phyloP scores from a whole-genome alignment of 2,329 filamentous ascomycete species.

The Mycocentrospora acerina region DNA sequence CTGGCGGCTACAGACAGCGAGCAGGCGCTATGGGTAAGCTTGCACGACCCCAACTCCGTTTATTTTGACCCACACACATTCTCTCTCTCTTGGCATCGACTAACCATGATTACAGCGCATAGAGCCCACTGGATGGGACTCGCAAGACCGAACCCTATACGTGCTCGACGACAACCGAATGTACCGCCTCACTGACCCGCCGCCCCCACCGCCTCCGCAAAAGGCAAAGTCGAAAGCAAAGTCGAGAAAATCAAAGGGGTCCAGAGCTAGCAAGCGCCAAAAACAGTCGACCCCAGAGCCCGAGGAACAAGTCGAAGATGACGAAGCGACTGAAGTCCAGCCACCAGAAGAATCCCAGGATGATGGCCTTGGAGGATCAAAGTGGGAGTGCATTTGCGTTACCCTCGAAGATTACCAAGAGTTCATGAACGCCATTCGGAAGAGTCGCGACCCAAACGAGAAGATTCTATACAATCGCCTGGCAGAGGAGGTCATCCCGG shows the following conservation, averaged over 20 bases:
- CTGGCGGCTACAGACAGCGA: slow-evolving; percentile 83
- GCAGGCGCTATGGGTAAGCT: slow-evolving; percentile 77
- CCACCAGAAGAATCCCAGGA: slow-evolving; percentile 44
- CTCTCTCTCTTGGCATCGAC: slow-evolving; percentile 5
- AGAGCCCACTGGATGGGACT: slow-evolving; percentile 85
- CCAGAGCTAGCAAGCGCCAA: slow-evolving; percentile 71
- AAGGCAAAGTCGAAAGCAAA: slow-evolving; percentile 56
- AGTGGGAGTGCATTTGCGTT: slow-evolving; percentile 89
- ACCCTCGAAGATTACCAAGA: slow-evolving; percentile 73
- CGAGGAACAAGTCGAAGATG: slow-evolving; percentile 46
- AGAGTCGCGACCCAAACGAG: slow-evolving; percentile 81
- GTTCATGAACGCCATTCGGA: slow-evolving; percentile 71
- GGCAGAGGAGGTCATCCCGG: slow-evolving; percentile 75
- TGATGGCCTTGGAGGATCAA: slow-evolving; percentile 71
- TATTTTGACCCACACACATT: too few relatives aligned
- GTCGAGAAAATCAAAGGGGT: slow-evolving; percentile 57
- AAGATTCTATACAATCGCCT: slow-evolving; percentile 73
- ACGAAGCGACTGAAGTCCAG: slow-evolving; percentile 30
- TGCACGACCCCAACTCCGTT: neutral
- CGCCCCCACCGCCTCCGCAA: slow-evolving; percentile 57
- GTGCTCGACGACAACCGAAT: slow-evolving; percentile 92
- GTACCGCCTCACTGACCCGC: slow-evolving; percentile 81
- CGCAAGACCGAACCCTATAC: slow-evolving; percentile 81
- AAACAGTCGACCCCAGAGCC: slow-evolving; percentile 55
- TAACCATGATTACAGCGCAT: slow-evolving; percentile 54